Base-by-base conservation (phyloP, 352 stramenopile genomes). In the Globisporangium perplexum region DNA sequence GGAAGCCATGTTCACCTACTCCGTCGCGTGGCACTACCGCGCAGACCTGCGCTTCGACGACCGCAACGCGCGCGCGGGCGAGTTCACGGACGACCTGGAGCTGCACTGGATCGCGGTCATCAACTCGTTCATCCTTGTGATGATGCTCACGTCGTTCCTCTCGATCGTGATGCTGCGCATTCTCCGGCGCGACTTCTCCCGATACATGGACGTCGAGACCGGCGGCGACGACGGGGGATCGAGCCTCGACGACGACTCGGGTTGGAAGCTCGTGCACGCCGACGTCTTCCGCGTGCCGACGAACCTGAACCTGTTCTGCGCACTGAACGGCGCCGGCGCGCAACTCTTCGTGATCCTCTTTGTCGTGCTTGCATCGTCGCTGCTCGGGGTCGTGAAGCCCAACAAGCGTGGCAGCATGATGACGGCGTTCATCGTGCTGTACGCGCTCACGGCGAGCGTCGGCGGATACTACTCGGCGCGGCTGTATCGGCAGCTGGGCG, bases 211-310 rank as follows among this genome's bases (percentile, higher is more conserved):
- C 49, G 60, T 97, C 22, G 95, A 98, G 66, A 76, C 86, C 18
- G 85, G 69, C 44, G 90, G 97, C 39, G 75, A 89, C 47, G 73
- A 88, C 17, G 81, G 65, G 39, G 88, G 96, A 31, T 71, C 91
- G 41, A 69, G 88, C 12, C 41, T 85, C 14, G 93, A 98, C 62
- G 95, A 98, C 65, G 94, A 98, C 63, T 96, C 79, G 10, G 98
- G 97, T 36, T 99, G 98, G 98, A 99, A 99, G 73, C 86, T 99
- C n/a, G 93, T 99, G 31, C 97, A 99, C 68, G 97, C 97, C 11
- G 97, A 99, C 64, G 96, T 99, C 4, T 99, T 99, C 76, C 95
- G 98, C 44, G 93, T 97, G 64, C 96, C 96, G n/a, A 64, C 83
- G 20, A 71, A 95, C 38, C 66, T 95, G 44, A 95, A 74, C 35